A percentile compares a stretch with the other conserved stretches of the same genome.
These are phyloP conservation scores for Solanum hybrid DNA, from an alignment of 305 asterid genomes.

Conservation along the genomic window DNA sequence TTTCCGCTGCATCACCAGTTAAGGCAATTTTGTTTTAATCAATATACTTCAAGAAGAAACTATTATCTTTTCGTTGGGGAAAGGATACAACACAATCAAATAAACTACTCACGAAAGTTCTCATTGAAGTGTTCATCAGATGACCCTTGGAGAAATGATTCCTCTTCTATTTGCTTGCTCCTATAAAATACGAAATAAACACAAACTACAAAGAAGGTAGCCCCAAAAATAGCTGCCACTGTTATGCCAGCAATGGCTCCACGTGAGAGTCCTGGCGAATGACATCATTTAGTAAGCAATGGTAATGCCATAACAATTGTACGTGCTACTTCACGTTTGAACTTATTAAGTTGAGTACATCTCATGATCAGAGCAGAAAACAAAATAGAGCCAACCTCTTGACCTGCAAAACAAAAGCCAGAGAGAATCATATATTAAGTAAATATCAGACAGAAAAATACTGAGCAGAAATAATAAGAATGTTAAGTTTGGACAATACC, in stretches of 20 bases:
- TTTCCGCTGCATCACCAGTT: not conserved
- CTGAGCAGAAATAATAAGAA: not conserved
- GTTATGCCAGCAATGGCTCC: slow-evolving; percentile 75
- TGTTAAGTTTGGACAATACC: not conserved
- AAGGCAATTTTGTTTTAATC: not conserved
- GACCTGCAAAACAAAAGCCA: slow-evolving; percentile 48
- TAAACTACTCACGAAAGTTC: not conserved
- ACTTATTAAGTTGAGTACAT: not conserved
- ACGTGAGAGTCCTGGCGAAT: slow-evolving; percentile 46
- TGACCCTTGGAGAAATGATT: slow-evolving; percentile 19
- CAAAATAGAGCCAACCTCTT: slow-evolving; percentile 40
- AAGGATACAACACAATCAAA: not conserved
- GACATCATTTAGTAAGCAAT: slow-evolving; percentile 9
- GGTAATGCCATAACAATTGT: not conserved
- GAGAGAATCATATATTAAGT: not conserved
- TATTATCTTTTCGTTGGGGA: not conserved
- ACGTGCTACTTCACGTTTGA: not conserved
- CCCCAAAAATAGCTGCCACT: slow-evolving; percentile 43
- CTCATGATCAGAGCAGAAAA: slow-evolving; percentile 1
- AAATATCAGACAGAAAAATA: not conserved
- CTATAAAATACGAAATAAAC: slow-evolving; percentile 34
- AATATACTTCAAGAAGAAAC: not conserved
- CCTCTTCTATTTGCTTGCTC: slow-evolving; percentile 25
- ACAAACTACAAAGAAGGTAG: slow-evolving; percentile 30
- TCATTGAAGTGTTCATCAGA: slow-evolving; percentile 19